These are phyloP conservation scores for Prunus mume DNA, from an alignment of 306 rosid species.

Conservation along the genomic window DNA sequence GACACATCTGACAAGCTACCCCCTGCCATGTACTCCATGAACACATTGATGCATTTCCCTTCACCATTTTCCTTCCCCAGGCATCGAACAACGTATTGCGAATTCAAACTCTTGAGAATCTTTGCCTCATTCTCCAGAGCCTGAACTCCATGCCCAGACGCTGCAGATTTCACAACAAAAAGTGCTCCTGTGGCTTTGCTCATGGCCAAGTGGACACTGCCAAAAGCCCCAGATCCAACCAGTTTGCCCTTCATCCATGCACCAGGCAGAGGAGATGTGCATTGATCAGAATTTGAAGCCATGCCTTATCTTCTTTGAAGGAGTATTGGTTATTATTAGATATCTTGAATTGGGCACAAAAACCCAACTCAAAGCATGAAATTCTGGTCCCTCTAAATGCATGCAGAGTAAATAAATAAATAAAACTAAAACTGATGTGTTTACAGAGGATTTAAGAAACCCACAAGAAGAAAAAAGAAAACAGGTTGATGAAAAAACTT, in stretches of 20 bases:
- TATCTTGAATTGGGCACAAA: not conserved
- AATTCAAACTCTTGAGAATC: constrained; percentile 33
- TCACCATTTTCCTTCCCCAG: constrained; percentile 40
- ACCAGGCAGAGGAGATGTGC: constrained; percentile 12
- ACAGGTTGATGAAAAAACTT: constrained; percentile 3
- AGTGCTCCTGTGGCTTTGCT: constrained; percentile 47
- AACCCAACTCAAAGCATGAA: constrained; percentile 19
- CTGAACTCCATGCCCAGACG: constrained; percentile 22
- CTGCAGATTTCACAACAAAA: constrained; percentile 57
- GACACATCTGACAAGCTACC: constrained; percentile 60
- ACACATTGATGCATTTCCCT: constrained; percentile 30
- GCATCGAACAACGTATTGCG: constrained; percentile 44
- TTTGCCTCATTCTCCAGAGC: constrained; percentile 45
- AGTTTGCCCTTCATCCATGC: constrained; percentile 61
- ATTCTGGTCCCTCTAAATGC: not conserved
- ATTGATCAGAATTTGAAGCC: constrained; percentile 14
- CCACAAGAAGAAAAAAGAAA: constrained; percentile 6
- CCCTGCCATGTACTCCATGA: constrained; percentile 67
- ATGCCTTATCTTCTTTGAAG: not conserved
- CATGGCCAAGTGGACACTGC: constrained; percentile 65
- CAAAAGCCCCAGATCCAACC: constrained; percentile 60
- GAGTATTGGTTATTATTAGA: not conserved
- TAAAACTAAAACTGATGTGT: not conserved
- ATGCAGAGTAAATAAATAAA: not conserved
- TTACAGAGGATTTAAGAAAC: not conserved